These are phyloP conservation scores for Penicillium sp. DNA, from an alignment of 2,329 filamentous ascomycete genomes.

Conservation along the genomic window DNA sequence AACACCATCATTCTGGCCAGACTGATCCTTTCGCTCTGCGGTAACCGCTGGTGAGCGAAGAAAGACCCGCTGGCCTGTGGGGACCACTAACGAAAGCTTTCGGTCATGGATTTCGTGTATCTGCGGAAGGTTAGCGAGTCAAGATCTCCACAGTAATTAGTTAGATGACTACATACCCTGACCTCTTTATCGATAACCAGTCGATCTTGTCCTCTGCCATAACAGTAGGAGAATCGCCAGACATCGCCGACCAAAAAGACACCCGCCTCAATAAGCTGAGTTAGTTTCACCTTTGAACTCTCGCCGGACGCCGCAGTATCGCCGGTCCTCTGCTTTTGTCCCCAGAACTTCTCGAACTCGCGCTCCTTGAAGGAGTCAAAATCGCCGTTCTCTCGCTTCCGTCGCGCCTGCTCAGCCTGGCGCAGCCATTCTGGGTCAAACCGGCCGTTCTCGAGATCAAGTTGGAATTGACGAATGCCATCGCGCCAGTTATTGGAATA, in stretches of 20 bases:
- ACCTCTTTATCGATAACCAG: slow-evolving; percentile 51
- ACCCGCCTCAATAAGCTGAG: slow-evolving; percentile 43
- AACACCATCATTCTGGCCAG: background rate
- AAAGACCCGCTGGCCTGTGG: slow-evolving; percentile 47
- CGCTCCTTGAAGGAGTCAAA: slow-evolving; percentile 64
- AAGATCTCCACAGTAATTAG: background rate
- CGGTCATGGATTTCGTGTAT: slow-evolving; percentile 43
- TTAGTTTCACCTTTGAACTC: slow-evolving; percentile 48
- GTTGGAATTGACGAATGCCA: slow-evolving; percentile 61
- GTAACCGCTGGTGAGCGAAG: slow-evolving; percentile 21
- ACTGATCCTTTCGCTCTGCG: background rate
- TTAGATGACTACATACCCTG: slow-evolving; percentile 38
- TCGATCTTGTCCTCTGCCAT: slow-evolving; percentile 35
- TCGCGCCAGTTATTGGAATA: slow-evolving; percentile 59
- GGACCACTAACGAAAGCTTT: slow-evolving; percentile 46
- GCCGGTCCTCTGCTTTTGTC: slow-evolving; percentile 56
- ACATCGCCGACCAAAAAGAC: slow-evolving; percentile 49
- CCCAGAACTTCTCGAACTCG: slow-evolving; percentile 64
- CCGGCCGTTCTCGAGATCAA: slow-evolving; percentile 61
- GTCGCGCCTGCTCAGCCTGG: slow-evolving; percentile 60
- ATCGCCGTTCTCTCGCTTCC: slow-evolving; percentile 58
- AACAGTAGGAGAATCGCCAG: slow-evolving; percentile 46
- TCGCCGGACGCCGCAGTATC: slow-evolving; percentile 46
- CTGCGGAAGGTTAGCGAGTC: slow-evolving; percentile 28
- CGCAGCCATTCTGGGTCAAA: slow-evolving; percentile 64